Percentiles rank a stretch among this genome's conserved stretches.
Evolutionary conservation across 257 asterid species (phyloP).

Genomic region (Parsonsia alboflavescens): DNA sequence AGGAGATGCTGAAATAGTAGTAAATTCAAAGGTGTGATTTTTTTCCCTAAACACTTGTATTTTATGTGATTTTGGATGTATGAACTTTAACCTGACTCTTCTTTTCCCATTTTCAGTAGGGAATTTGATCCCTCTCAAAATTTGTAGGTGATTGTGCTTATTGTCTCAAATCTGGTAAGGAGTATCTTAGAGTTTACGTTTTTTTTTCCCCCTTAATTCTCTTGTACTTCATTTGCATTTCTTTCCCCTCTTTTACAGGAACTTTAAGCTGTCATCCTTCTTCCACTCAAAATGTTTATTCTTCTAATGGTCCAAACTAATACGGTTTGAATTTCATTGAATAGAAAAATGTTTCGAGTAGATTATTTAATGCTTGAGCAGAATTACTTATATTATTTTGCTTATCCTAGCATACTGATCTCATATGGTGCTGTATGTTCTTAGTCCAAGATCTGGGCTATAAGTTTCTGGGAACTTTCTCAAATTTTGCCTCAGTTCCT

Average conservation of each 20-base stretch:
- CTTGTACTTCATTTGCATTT: too few species aligned
- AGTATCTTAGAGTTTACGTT: neutral
- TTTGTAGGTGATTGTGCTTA: neutral
- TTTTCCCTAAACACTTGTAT: neutral
- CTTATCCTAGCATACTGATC: neutral
- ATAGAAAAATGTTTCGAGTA: neutral
- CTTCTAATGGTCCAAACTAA: too few species aligned
- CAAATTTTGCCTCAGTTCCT: neutral
- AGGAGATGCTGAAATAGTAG: neutral
- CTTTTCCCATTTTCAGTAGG: neutral
- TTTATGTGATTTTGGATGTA: neutral
- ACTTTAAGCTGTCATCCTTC: slow-evolving; percentile 52
- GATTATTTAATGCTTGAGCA: neutral
- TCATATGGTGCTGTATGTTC: neutral
- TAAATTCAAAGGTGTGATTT: neutral
- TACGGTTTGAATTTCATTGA: neutral
- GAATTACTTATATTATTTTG: neutral
- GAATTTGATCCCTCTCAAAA: neutral
- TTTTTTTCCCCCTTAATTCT: too few species aligned
- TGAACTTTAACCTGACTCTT: too few species aligned
- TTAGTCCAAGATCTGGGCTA: neutral
- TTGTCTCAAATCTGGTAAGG: neutral
- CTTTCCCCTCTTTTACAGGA: slow-evolving; percentile 50
- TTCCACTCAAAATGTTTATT: slow-evolving; percentile 28
- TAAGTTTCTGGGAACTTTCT: neutral